Base-by-base conservation (phyloP, 805 yeast species). In the Ogataea paradorogensis region DNA sequence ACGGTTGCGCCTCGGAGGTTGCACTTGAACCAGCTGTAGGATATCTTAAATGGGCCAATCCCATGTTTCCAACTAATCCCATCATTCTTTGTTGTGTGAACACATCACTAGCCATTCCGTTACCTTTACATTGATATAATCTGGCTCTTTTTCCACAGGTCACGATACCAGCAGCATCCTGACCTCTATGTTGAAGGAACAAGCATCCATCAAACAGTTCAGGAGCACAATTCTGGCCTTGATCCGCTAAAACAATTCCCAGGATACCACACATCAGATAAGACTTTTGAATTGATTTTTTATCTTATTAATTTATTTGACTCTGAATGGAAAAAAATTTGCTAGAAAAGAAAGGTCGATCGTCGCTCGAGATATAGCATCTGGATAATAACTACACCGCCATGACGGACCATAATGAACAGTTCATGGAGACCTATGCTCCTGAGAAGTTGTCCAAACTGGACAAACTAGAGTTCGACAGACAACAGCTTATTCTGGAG, bases 91-190 rank as follows among this genome's bases (percentile, higher is more conserved):
- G 66, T 61, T 80, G 85, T 32, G 95, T 88, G 77, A 93, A 93
- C 25, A 93, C 99, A 59, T 93, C 99, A 56, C 95, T 77, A 43
- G 96, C 98, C 96, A 93, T 87, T 51, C 99, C 99, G 63, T 89
- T 91, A 55, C 99, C 99, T 69, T 93, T 93, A 65, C 99, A 93
- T 68, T 91, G 98, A 68, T 87, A 90, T 43, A 93, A 76, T 44
- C 99, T 76, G 49, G 98, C 99, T 46, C 91, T 80, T 31, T 84
- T 71, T 39, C 96, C 98, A 62, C 96, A 88, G 7, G 99, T 93
- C 16, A 88, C 93, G 40, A 93, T 91, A 48, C 99, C 99, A n/a
- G 97, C 96, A 9, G 99, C 99, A 63, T 93, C 99, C 69, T 93
- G 99, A 32, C 99, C 99, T 59, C 99, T 78, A 61, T 93, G 99